Evolutionary conservation across 768 basidiomycete genomes (phyloP).

Genomic region (Pleurotus sapidus): DNA sequence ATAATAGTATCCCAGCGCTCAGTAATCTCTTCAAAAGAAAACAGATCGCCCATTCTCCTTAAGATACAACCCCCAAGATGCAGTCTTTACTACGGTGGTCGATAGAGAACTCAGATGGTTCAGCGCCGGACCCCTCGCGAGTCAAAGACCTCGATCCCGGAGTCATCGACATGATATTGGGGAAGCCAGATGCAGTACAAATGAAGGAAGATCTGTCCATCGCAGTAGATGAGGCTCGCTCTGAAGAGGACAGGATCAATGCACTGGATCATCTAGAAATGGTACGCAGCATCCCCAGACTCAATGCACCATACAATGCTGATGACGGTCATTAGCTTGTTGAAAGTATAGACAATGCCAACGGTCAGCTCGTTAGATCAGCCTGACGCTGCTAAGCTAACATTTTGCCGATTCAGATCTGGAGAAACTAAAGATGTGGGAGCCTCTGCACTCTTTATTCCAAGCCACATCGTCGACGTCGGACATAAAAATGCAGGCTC

Average conservation of each 20-base stretch:
- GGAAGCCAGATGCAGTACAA: conserved; percentile 74
- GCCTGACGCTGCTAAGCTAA: not conserved
- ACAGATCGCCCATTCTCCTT: not conserved
- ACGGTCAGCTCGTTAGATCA: conserved; percentile 41
- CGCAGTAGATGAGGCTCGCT: conserved; percentile 53
- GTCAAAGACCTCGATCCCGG: conserved; percentile 63
- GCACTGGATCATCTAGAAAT: conserved; percentile 87
- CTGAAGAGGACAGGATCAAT: conserved; percentile 56
- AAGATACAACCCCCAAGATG: conserved; percentile 34
- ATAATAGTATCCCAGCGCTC: not conserved
- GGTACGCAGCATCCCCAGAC: conserved; percentile 39
- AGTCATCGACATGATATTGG: conserved; percentile 84
- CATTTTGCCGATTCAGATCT: conserved; percentile 49
- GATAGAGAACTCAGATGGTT: conserved; percentile 61
- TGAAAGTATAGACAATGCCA: conserved; percentile 90
- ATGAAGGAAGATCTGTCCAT: conserved; percentile 80
- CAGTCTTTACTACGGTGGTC: conserved; percentile 81
- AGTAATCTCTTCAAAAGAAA: not conserved
- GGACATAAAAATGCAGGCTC: conserved; percentile 59
- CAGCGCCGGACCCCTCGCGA: conserved; percentile 26
- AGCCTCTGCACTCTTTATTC: conserved; percentile 65
- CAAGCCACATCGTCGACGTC: conserved; percentile 50
- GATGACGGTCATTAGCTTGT: conserved; percentile 50
- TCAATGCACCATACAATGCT: not conserved
- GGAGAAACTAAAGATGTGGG: conserved; percentile 75